Evolutionary conservation across 192 early-diverging fungal species (phyloP).

Genomic region (Borealophlyctis nickersoniae): DNA sequence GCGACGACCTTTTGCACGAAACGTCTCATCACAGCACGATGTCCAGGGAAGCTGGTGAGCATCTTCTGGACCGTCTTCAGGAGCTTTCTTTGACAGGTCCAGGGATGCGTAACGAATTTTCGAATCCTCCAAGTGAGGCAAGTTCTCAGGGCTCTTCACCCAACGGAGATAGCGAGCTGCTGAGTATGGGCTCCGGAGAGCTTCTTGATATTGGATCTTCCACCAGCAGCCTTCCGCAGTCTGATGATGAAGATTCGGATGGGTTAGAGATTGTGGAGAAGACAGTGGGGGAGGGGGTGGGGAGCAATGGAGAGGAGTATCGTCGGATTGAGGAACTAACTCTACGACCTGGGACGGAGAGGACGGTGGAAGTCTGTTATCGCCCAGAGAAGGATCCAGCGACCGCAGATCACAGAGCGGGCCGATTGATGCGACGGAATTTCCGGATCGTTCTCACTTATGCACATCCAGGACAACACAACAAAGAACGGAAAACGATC

Average conservation of each 20-base stretch:
- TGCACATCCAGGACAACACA: constrained; percentile 37
- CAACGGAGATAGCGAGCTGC: not conserved
- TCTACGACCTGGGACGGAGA: constrained; percentile 78
- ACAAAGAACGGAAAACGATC: constrained; percentile 70
- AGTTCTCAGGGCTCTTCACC: constrained; percentile 53
- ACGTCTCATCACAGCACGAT: not conserved
- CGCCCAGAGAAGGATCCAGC: constrained; percentile 62
- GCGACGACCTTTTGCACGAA: constrained; percentile 19
- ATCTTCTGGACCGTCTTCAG: constrained; percentile 13
- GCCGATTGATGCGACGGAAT: constrained; percentile 43
- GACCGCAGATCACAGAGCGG: constrained; percentile 65
- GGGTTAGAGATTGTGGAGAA: constrained; percentile 5
- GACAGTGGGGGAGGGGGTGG: constrained; percentile 32
- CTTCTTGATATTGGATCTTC: not conserved
- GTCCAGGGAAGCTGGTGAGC: constrained; percentile 4
- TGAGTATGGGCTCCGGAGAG: not conserved
- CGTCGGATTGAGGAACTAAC: constrained; percentile 84
- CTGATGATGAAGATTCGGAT: too few species aligned
- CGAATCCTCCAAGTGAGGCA: constrained; percentile 32
- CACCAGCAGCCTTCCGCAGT: constrained; percentile 1
- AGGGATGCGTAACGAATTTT: constrained; percentile 8
- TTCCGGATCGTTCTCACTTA: constrained; percentile 37
- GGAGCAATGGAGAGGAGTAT: constrained; percentile 42
- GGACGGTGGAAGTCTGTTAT: constrained; percentile 78
- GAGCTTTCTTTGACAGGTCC: constrained; percentile 8